phyloP scores from a whole-genome alignment of 2,329 filamentous ascomycete species.

The Neonectria magnoliae region DNA sequence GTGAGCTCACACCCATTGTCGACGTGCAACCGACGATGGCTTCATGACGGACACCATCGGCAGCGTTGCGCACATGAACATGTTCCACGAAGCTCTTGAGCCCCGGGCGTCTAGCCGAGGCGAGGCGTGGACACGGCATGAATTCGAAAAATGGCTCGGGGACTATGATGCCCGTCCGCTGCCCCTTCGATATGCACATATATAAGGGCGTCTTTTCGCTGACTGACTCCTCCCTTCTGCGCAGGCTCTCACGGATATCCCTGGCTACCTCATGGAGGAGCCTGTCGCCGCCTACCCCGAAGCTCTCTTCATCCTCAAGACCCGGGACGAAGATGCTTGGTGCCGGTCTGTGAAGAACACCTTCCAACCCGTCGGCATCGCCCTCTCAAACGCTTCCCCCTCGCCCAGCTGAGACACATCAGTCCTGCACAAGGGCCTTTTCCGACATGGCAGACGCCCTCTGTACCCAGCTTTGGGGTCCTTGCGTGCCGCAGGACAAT shows the following conservation, averaged over 20 bases:
- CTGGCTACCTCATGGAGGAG: slow-evolving; percentile 6
- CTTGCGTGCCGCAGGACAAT: neutral
- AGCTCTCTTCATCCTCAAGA: slow-evolving; percentile 5
- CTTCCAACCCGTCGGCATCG: neutral
- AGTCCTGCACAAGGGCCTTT: neutral
- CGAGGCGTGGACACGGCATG: slow-evolving; percentile 8
- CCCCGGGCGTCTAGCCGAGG: neutral
- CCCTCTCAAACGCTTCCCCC: slow-evolving; percentile 7
- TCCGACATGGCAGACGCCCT: slow-evolving; percentile 12
- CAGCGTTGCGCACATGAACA: slow-evolving; percentile 10
- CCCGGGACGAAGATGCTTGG: neutral
- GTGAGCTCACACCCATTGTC: neutral
- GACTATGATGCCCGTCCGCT: slow-evolving; percentile 10
- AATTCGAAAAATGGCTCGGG: slow-evolving; percentile 22
- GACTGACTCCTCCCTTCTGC: neutral
- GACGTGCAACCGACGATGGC: neutral
- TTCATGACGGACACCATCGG: slow-evolving; percentile 6
- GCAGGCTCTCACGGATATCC: slow-evolving; percentile 11
- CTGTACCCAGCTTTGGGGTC: neutral
- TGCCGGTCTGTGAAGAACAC: slow-evolving; percentile 1
- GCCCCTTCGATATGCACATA: neutral
- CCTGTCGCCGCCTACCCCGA: slow-evolving; percentile 13
- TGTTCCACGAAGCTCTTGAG: slow-evolving; percentile 14
- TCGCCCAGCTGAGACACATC: neutral
- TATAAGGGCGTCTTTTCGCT: neutral